Base-by-base conservation (phyloP, 129 eudicot genomes). In the Deinandra increscens region DNA sequence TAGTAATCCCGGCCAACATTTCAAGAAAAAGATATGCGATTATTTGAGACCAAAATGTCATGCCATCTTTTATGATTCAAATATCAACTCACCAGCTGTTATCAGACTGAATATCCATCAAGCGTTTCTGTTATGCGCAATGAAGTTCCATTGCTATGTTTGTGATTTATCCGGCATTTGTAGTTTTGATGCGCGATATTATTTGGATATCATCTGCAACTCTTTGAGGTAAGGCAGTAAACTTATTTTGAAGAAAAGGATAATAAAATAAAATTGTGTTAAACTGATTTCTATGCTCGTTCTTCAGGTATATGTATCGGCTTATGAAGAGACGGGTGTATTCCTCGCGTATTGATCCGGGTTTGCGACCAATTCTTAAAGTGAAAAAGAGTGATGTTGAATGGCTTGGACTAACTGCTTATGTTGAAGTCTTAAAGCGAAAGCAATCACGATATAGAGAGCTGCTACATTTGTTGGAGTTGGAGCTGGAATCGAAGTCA, bases 391-490 rank as follows among this genome's bases (percentile, higher is more conserved):
- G 75, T 33, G 95, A 94, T 55, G 64, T 85, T 9, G 69, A 72
- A 48, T 94, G 97, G 99, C 96, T 94, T 22, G 99, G 99, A 69
- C 68, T 85, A 44, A 74, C 60, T 9, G 99, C 99, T 9, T 87
- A 81, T 53, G 23, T 38, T n/a, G 71, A 73, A 63, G 93, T 84
- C 50, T 60, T 94, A 46, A 79, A 48, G 80, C 74, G 85, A 75
- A 94, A 89, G 68, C 90, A 89, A 63, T 43, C 88, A 4, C 77
- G 93, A 9, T 60, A 87, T 55, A 79, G 65, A 67, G 82, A 76
- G 44, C 54, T 89, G 75, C 55, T 89, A 26, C 26, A 15, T 66
- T 53, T 85, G 33, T 36, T 94, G 71, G 77, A 81, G 68, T 43
- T 66, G 12, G 65, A 81, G 75, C 4, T 36, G 7, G 7, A 6